Evolutionary conservation across 1,284 basidiomycete genomes (phyloP), one percentile per base, ranked within the genome.

Genomic region (Stereum hirsutum): DNA sequence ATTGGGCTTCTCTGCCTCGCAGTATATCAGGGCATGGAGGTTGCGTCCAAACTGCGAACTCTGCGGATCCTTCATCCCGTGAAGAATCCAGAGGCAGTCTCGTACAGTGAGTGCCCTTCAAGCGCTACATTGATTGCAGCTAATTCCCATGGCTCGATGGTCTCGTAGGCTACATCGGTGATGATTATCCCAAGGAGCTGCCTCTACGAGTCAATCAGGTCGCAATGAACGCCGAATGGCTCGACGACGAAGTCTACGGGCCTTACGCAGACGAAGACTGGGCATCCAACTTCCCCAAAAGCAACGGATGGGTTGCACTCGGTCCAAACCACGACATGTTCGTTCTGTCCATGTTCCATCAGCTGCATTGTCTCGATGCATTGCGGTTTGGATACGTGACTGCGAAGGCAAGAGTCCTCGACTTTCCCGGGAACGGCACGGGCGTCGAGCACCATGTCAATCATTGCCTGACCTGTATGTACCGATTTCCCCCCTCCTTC

Each of bases 291-390:
- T 31, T 31, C 15, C 28, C 28, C 15, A 4, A 15, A 31, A 15
- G 28, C 12, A 15, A 15, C 12, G 28, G 28, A 15, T 31, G 28
- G 28, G 28, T 31, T 11, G 15, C 12, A 12, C 28, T 31, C 28
- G 28, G 28, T 31, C 28, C 28, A 40, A 40, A 25, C 24, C 19
- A 17, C 8, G 33, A 37, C 14, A 37, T 26, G 14, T 49, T 43
- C 37, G 21, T 24, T 15, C 24, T 44, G 11, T n/a, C 46, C 17
- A 32, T 49, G 17, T 46, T 37, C 33, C 47, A 49, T 31, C 45
- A 49, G 34, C 20, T 49, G 21, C 47, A 46, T 25, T 49, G 47
- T 25, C 39, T 49, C 14, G 45, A 39, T 25, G 30, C 17, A 21
- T 12, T 49, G 5, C 47, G 47, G 19, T 15, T 12, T n/a, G n/a